phyloP scores from a whole-genome alignment of 2,329 filamentous ascomycete genomes.

The Fusarium annulatum region DNA sequence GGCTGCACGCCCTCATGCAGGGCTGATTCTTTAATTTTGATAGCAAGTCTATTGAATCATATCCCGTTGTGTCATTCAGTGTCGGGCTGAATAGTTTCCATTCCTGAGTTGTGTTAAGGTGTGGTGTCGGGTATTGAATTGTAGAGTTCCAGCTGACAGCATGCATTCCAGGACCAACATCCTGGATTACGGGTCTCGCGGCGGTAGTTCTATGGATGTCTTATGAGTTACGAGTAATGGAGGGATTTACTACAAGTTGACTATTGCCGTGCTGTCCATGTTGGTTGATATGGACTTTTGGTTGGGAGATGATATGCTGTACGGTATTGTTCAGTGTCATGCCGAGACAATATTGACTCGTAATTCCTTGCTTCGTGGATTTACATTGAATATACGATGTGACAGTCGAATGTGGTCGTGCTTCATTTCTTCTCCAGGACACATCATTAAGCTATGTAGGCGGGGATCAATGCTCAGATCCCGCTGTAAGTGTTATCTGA shows the following conservation, averaged over 20 bases:
- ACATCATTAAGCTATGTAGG: not conserved
- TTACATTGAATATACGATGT: not conserved
- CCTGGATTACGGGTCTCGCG: slow-evolving; percentile 19
- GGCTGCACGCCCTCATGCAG: not conserved
- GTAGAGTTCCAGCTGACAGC: not conserved
- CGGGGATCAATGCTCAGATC: not conserved
- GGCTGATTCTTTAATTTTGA: slow-evolving; percentile 3
- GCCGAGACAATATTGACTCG: slow-evolving; percentile 2
- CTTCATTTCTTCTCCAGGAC: not conserved
- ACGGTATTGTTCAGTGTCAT: not conserved
- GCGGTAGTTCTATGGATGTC: slow-evolving; percentile 10
- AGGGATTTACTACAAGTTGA: not conserved
- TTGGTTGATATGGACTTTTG: not conserved
- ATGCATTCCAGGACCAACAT: slow-evolving; percentile 26
- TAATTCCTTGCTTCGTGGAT: not conserved
- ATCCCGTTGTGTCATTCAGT: slow-evolving; percentile 10
- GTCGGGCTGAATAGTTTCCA: slow-evolving; percentile 2
- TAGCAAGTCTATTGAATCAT: slow-evolving; percentile 1
- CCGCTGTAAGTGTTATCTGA: not conserved
- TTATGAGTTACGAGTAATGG: slow-evolving; percentile 3
- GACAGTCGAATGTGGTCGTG: not conserved
- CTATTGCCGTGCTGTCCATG: not conserved
- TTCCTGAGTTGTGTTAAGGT: slow-evolving; percentile 25
- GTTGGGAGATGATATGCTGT: not conserved
- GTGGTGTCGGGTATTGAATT: slow-evolving; percentile 11